Percentiles rank a stretch among this genome's conserved stretches.
These are phyloP conservation scores for Rhizopus arrhizus DNA, from an alignment of 371 early-diverging fungal genomes.

Conservation along the genomic window DNA sequence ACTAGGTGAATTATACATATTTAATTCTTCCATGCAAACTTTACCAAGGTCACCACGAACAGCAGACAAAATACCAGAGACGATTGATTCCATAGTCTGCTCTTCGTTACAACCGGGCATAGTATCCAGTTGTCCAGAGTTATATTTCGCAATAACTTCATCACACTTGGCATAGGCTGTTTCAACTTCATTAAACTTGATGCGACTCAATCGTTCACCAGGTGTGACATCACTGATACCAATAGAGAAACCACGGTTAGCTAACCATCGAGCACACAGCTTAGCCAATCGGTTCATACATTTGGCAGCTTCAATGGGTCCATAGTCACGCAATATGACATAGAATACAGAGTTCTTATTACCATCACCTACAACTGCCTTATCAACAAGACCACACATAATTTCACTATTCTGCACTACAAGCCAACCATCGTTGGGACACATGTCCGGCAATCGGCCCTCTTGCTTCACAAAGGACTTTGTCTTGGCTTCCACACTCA, in stretches of 20 bases:
- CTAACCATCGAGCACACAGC: slow-evolving; percentile 90
- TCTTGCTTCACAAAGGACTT: slow-evolving; percentile 72
- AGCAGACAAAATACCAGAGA: slow-evolving; percentile 88
- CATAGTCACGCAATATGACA: slow-evolving; percentile 91
- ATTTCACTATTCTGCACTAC: slow-evolving; percentile 92
- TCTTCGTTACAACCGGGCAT: slow-evolving; percentile 90
- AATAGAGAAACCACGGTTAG: slow-evolving; percentile 96
- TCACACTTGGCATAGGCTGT: slow-evolving; percentile 88
- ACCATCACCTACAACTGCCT: slow-evolving; percentile 95
- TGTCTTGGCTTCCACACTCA: slow-evolving; percentile 91
- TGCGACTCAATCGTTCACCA: slow-evolving; percentile 69
- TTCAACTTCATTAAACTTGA: slow-evolving; percentile 81
- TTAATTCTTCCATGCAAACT: slow-evolving; percentile 92
- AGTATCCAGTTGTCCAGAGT: slow-evolving; percentile 73
- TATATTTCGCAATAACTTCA: slow-evolving; percentile 75
- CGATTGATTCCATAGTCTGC: slow-evolving; percentile 87
- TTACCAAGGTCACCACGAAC: slow-evolving; percentile 97
- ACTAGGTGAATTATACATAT: slow-evolving; percentile 94
- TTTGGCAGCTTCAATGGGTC: slow-evolving; percentile 82
- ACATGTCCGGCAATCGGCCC: slow-evolving; percentile 71
- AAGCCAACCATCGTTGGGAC: slow-evolving; percentile 86
- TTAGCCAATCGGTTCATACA: slow-evolving; percentile 95
- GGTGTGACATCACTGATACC: slow-evolving; percentile 99
- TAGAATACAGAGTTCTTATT: slow-evolving; percentile 95
- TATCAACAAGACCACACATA: slow-evolving; percentile 95